A percentile compares a stretch with the other conserved stretches of the same genome.
phyloP scores from a whole-genome alignment of 805 yeast species.

The Yarrowia sp. region DNA sequence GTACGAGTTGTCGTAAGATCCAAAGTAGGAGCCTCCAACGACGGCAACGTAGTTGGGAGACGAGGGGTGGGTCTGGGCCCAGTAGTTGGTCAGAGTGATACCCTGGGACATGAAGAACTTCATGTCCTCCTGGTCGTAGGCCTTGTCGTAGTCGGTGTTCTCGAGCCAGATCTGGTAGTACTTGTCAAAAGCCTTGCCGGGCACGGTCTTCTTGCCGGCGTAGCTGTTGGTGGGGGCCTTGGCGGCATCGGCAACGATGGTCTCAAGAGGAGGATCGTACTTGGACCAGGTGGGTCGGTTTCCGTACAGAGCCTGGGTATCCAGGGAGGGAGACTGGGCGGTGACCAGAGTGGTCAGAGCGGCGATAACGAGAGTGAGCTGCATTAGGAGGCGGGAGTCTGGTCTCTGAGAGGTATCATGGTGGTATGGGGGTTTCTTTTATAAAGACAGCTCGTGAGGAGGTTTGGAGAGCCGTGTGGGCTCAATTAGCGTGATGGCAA shows the following conservation, averaged over 20 bases:
- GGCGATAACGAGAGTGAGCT: neutral
- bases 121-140: constrained; percentile 44
- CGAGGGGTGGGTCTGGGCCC: constrained; percentile 53
- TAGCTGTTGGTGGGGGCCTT: constrained; percentile 37
- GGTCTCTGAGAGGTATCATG: neutral
- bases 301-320: constrained; percentile 1
- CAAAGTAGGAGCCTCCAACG: constrained; percentile 53
- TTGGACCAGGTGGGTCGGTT: neutral
- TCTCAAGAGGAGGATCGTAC: constrained; percentile 8
- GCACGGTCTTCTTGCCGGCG: constrained; percentile 39
- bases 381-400: neutral
- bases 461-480: too few species aligned
- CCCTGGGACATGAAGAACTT: constrained; percentile 46
- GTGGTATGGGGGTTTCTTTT: neutral
- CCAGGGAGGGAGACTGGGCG: neutral
- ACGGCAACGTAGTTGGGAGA: constrained; percentile 54
- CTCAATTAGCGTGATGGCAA: too few species aligned
- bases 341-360: constrained; percentile 7
- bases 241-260: constrained; percentile 35
- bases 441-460: neutral
- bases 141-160: constrained; percentile 52
- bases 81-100: constrained; percentile 50
- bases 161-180: constrained; percentile 50
- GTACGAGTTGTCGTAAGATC: constrained; percentile 48
- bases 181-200: constrained; percentile 46